Evolutionary conservation across 805 yeast species (phyloP), one percentile per base, ranked within the genome.

Genomic region (Metschnikowia koreensis): DNA sequence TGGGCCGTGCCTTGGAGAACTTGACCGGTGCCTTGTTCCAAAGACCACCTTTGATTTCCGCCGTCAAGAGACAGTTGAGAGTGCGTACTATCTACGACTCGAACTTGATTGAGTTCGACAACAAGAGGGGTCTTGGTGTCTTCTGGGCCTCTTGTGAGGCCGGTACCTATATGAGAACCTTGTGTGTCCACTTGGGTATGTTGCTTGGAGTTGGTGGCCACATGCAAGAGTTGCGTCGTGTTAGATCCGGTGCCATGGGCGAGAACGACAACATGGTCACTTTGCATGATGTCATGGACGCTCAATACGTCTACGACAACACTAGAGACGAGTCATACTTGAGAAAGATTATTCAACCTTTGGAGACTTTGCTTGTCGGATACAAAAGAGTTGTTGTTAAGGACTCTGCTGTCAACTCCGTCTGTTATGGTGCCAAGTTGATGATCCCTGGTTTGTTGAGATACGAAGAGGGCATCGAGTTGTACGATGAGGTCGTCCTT

Each of bases 131-230:
- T 64, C 81, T 94, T 57, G 96, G 96, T 77, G 98, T 94, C 36
- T 94, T 94, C 79, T 94, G 99, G 99, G 99, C 98, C 54, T 88
- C 96, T 40, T 94, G 99, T 82, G 99, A 94, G 80, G 99, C 99
- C 56, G 99, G 99, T 76, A 94, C 99, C 55, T 94, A 94, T 77
- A 94, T 94, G 97, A 88, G 99, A 82, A 94, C 99, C 46, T 79
- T 94, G 64, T 94, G 99, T 86, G 99, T 94, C 52, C 99, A 94
- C 75, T 79, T 94, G 66, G 99, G 99, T 77, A 92, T 94, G 97
- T 81, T 94, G 54, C 81, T 94, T 60, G 97, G 98, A 66, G 97
- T 91, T 62, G 99, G 99, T 72, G 99, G 98, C 62, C 99, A 94
- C 78, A 94, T 94, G 99, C 99, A 94, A 82, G 99, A 94, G 77